These are phyloP conservation scores for Pseudopyricularia javanii DNA, from an alignment of 2,329 filamentous ascomycete genomes.

Conservation along the genomic window DNA sequence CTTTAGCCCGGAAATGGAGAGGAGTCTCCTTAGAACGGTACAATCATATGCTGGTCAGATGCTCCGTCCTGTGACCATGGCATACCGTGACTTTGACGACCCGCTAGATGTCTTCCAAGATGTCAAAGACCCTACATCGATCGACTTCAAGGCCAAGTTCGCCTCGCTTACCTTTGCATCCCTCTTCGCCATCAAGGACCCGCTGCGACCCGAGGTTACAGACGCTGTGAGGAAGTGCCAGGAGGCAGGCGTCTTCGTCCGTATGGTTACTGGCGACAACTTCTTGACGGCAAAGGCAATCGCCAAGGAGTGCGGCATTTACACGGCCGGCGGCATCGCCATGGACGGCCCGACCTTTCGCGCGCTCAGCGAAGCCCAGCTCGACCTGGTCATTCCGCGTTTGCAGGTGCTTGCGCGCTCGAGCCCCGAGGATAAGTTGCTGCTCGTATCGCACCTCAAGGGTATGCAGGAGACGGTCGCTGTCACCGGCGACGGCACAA, in stretches of 20 bases:
- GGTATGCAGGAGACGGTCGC: conserved; percentile 22
- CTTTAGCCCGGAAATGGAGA: neutral
- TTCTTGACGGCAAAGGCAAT: conserved; percentile 46
- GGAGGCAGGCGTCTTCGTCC: conserved; percentile 42
- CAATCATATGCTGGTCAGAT: conserved; percentile 12
- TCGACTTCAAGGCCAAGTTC: conserved; percentile 41
- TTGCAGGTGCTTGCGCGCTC: conserved; percentile 40
- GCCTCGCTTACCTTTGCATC: conserved; percentile 57
- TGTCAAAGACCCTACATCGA: conserved; percentile 46
- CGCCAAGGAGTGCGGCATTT: conserved; percentile 42
- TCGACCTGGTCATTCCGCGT: conserved; percentile 36
- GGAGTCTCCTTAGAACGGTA: neutral
- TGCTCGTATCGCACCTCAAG: conserved; percentile 34
- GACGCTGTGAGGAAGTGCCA: conserved; percentile 42
- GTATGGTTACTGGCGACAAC: conserved; percentile 54
- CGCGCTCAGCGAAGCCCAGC: conserved; percentile 30
- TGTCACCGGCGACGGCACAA: conserved; percentile 50
- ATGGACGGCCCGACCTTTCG: conserved; percentile 49
- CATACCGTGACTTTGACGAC: conserved; percentile 63
- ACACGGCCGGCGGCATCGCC: conserved; percentile 29
- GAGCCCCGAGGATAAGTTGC: conserved; percentile 37
- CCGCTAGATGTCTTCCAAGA: conserved; percentile 35
- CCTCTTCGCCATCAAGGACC: conserved; percentile 59
- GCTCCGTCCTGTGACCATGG: conserved; percentile 42
- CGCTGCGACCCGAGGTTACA: conserved; percentile 52